phyloP scores from a whole-genome alignment of 2,329 filamentous ascomycete genomes.

The Pseudomassariella vexata region DNA sequence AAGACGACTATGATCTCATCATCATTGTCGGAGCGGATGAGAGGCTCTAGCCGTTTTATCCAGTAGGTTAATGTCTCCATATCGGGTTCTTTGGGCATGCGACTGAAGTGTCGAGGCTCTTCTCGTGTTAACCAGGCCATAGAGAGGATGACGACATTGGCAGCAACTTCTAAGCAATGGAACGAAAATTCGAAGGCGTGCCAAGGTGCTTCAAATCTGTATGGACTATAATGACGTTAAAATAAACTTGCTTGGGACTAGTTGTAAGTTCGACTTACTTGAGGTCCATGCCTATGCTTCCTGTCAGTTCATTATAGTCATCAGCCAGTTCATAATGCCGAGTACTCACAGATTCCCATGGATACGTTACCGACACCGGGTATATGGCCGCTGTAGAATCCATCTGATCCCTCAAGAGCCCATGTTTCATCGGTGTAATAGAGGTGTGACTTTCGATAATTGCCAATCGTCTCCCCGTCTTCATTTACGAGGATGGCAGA shows the following conservation, averaged over 20 bases:
- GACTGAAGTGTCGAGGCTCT: conserved; percentile 39
- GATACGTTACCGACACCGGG: conserved; percentile 44
- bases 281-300: conserved; percentile 47
- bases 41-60: conserved; percentile 64
- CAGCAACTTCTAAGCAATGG: conserved; percentile 49
- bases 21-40: conserved; percentile 43
- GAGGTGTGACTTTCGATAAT: conserved; percentile 56
- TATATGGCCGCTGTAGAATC: conserved; percentile 42
- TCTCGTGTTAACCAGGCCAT: conserved; percentile 74
- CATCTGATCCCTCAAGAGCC: conserved; percentile 47
- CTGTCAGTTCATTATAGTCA: conserved; percentile 9
- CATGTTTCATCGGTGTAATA: conserved; percentile 58
- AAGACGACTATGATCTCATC: conserved; percentile 65
- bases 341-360: conserved; percentile 52
- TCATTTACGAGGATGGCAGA: conserved; percentile 46
- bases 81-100: conserved; percentile 54
- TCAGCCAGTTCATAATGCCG: neutral
- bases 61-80: conserved; percentile 71
- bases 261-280: conserved; percentile 38
- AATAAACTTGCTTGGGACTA: conserved; percentile 12
- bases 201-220: conserved; percentile 46
- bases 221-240: conserved; percentile 30
- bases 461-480: conserved; percentile 54
- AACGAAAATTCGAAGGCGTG: conserved; percentile 44
- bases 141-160: conserved; percentile 61